phyloP scores from a whole-genome alignment of 352 stramenopile genomes.

The Phytophthora pini region DNA sequence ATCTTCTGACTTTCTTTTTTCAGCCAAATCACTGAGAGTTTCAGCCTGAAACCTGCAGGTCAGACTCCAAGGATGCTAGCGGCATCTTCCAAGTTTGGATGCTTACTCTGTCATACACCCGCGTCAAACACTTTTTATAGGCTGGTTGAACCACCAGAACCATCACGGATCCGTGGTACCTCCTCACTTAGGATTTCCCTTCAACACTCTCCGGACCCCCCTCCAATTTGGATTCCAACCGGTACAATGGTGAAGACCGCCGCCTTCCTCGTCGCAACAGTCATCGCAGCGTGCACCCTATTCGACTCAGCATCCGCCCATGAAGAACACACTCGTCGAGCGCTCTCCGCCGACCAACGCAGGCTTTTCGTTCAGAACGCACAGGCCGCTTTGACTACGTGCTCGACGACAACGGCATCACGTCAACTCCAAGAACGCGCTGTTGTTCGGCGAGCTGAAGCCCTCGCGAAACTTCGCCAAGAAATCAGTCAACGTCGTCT shows the following conservation, averaged over 20 bases:
- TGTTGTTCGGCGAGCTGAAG: conserved; percentile 12
- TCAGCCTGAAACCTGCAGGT: too few species aligned
- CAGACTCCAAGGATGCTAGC: too few species aligned
- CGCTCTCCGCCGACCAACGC: conserved; percentile 17
- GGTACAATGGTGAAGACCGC: conserved; percentile 16
- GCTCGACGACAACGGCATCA: background rate
- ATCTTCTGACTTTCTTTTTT: too few species aligned
- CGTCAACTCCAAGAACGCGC: conserved; percentile 27
- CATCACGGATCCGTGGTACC: too few species aligned
- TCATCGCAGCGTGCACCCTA: conserved; percentile 7
- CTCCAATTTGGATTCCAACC: too few species aligned
- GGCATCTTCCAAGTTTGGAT: too few species aligned
- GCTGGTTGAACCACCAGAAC: too few species aligned
- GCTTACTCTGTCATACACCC: too few species aligned
- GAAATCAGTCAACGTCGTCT: conserved; percentile 23
- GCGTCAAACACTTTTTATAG: too few species aligned
- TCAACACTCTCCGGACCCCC: background rate
- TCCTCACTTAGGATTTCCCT: background rate
- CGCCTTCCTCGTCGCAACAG: conserved; percentile 6
- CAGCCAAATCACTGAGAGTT: too few species aligned
- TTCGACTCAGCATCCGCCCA: conserved; percentile 6
- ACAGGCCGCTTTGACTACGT: conserved; percentile 10
- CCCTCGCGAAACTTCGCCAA: conserved; percentile 20
- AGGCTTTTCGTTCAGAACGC: conserved; percentile 18
- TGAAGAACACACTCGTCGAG: conserved; percentile 3